Conservation (phyloP, 768 basidiomycete genomes). For the Lactarius tabidus region DNA sequence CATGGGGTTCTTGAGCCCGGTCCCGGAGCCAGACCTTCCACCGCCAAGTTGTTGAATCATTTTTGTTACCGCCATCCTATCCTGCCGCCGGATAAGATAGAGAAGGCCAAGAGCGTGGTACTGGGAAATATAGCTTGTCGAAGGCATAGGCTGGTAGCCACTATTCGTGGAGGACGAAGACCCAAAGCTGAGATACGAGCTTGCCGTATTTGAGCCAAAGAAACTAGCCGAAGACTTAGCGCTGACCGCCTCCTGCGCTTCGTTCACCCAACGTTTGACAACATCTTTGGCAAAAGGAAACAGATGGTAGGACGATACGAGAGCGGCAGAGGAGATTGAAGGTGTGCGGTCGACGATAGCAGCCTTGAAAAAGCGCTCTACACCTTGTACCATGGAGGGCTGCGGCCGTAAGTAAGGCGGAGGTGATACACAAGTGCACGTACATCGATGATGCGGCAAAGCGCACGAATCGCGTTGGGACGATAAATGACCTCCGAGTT, state of each 20-base stretch:
- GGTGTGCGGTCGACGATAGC: constrained; percentile 97
- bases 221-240: constrained; percentile 75
- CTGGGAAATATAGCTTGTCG: constrained; percentile 90
- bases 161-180: constrained; percentile 46
- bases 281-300: constrained; percentile 92
- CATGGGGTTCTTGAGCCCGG: constrained; percentile 91
- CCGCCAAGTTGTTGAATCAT: constrained; percentile 98
- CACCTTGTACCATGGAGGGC: constrained; percentile 99
- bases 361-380: constrained; percentile 98
- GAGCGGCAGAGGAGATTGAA: constrained; percentile 91
- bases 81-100: constrained; percentile 93
- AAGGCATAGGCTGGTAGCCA: constrained; percentile 74
- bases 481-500: constrained; percentile 98
- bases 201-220: constrained; percentile 45
- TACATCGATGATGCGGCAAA: constrained; percentile 97
- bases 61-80: constrained; percentile 98
- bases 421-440: constrained; percentile 35
- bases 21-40: constrained; percentile 78
- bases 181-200: constrained; percentile 71
- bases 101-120: constrained; percentile 94
- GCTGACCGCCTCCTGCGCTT: constrained; percentile 93
- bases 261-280: constrained; percentile 99
- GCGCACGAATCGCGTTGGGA: constrained; percentile 93
- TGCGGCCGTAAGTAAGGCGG: constrained; percentile 33
- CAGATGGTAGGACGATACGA: constrained; percentile 96